phyloP scores from a whole-genome alignment of 495 filamentous ascomycete species.

The Hypoxylon fuscum region DNA sequence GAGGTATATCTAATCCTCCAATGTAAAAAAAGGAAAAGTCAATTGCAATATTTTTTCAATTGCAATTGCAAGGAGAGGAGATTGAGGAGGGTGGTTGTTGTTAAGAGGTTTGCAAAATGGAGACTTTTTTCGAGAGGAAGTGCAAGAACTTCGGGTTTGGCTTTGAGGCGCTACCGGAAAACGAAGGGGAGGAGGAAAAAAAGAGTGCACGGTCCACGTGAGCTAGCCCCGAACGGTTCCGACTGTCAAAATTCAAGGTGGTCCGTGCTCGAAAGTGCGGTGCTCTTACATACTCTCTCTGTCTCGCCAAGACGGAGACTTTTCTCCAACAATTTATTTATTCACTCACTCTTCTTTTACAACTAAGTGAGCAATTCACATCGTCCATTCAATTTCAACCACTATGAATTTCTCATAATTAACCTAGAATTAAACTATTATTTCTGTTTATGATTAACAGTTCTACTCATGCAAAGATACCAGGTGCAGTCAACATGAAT shows the following conservation, averaged over 20 bases:
- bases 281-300: background rate
- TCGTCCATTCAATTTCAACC: too few species aligned
- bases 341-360: too few species aligned
- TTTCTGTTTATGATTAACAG: too few species aligned
- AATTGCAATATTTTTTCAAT: slow-evolving; percentile 55
- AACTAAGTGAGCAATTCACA: too few species aligned
- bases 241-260: slow-evolving; percentile 13
- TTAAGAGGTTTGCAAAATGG: slow-evolving; percentile 37
- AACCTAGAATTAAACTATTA: too few species aligned
- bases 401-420: too few species aligned
- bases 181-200: slow-evolving; percentile 35
- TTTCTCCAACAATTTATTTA: too few species aligned
- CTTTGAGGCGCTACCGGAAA: slow-evolving; percentile 22
- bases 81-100: slow-evolving; percentile 47
- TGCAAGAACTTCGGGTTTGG: slow-evolving; percentile 21
- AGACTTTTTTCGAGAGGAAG: slow-evolving; percentile 45
- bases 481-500: too few species aligned
- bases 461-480: too few species aligned
- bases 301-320: too few species aligned
- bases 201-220: slow-evolving; percentile 36
- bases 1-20: slow-evolving; percentile 51
- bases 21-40: slow-evolving; percentile 49
- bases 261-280: slow-evolving; percentile 26
- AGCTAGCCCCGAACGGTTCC: slow-evolving; percentile 29
- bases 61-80: slow-evolving; percentile 63